A percentile compares a stretch with the other conserved stretches of the same genome.
Evolutionary conservation across 805 yeast genomes (phyloP).

Genomic region (Tanozyma kutaoensis): DNA sequence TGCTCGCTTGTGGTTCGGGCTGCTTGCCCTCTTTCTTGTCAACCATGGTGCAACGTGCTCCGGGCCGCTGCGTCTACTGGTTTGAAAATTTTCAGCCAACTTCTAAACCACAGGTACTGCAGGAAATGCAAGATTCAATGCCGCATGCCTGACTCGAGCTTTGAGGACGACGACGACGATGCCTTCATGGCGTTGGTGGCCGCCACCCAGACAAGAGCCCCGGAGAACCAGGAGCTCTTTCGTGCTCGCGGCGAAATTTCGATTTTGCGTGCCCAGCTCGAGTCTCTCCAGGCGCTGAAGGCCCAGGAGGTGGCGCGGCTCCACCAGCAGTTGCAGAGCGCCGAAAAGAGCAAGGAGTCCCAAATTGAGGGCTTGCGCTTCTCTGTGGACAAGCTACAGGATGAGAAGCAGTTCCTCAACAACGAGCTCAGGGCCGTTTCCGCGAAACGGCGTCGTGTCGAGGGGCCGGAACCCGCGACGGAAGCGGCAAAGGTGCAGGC

Average conservation of each 20-base stretch:
- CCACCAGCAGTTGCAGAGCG: slow-evolving; percentile 4
- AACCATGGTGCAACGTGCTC: no score
- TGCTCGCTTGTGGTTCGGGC: not conserved
- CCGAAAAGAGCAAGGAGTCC: slow-evolving; percentile 9
- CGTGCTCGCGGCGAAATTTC: slow-evolving; percentile 72
- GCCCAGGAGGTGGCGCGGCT: slow-evolving; percentile 21
- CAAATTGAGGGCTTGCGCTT: slow-evolving; percentile 16
- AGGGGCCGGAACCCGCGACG: no score
- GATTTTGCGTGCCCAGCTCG: slow-evolving; percentile 54
- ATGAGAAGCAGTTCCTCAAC: slow-evolving; percentile 26
- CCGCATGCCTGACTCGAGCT: no score
- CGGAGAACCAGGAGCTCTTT: slow-evolving; percentile 11
- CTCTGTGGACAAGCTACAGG: slow-evolving; percentile 24
- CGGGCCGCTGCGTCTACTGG: no score
- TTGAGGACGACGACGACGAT: no score
- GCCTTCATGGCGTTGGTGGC: no score
- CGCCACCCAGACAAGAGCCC: not conserved
- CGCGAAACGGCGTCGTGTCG: slow-evolving; percentile 7
- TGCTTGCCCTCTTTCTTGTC: not conserved
- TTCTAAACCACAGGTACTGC: no score
- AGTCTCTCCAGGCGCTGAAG: slow-evolving; percentile 27
- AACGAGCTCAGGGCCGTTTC: slow-evolving; percentile 20
- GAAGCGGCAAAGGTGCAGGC: no score
- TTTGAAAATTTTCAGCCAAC: no score
- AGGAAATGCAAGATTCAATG: no score